Evolutionary conservation across 2,329 filamentous ascomycete genomes (phyloP).

Genomic region (Penicillium sp.): DNA sequence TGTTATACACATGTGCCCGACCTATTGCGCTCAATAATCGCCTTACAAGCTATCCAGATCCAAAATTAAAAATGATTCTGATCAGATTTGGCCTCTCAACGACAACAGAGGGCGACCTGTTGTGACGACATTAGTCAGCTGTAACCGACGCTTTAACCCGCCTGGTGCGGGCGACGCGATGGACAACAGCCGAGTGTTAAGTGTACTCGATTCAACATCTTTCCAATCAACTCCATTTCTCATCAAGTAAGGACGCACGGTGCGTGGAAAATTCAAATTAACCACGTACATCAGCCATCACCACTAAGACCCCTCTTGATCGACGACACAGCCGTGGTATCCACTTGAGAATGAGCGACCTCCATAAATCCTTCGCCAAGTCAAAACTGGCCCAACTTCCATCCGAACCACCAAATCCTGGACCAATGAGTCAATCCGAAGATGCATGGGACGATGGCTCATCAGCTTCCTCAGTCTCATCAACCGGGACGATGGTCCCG

Average conservation of each 20-base stretch:
- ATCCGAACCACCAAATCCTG: slow-evolving; percentile 52
- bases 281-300: background rate
- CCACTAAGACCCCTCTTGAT: background rate
- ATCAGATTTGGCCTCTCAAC: background rate
- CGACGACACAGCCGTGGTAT: slow-evolving; percentile 7
- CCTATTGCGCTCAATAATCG: too few species aligned
- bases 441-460: slow-evolving; percentile 58
- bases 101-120: background rate
- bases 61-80: background rate
- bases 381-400: slow-evolving; percentile 63
- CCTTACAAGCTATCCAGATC: too few species aligned
- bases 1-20: too few species aligned
- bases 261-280: background rate
- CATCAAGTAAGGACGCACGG: too few species aligned
- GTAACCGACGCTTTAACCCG: background rate
- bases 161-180: too few species aligned
- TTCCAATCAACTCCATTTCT: background rate
- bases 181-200: background rate
- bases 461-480: slow-evolving; percentile 80
- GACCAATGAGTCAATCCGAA: slow-evolving; percentile 34
- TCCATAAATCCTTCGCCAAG: slow-evolving; percentile 75
- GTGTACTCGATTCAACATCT: background rate
- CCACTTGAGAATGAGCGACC: slow-evolving; percentile 67
- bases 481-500: slow-evolving; percentile 85
- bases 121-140: background rate